These are phyloP conservation scores for Wickerhamiella bombiphila DNA, from an alignment of 805 yeast genomes.

Conservation along the genomic window DNA sequence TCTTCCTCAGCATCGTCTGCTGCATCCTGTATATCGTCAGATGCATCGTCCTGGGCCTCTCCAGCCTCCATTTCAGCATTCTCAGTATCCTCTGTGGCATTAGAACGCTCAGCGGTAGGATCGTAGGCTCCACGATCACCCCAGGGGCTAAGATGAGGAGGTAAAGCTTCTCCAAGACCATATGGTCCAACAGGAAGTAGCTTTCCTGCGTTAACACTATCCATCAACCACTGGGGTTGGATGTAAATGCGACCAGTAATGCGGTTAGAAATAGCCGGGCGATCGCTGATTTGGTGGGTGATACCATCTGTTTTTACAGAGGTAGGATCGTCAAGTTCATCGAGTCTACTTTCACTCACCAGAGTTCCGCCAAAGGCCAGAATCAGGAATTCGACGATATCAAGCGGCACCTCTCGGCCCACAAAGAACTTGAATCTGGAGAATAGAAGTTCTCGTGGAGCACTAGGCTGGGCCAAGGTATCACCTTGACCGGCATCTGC, in stretches of 20 bases:
- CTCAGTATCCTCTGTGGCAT: slow-evolving; percentile 38
- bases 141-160: slow-evolving; percentile 98
- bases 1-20: slow-evolving; percentile 17
- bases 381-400: slow-evolving; percentile 74
- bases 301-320: slow-evolving; percentile 46
- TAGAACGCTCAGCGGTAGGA: slow-evolving; percentile 33
- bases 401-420: slow-evolving; percentile 93
- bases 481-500: slow-evolving; percentile 41
- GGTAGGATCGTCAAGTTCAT: slow-evolving; percentile 39
- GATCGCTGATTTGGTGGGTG: slow-evolving; percentile 89
- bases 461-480: slow-evolving; percentile 47
- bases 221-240: slow-evolving; percentile 98
- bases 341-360: slow-evolving; percentile 75
- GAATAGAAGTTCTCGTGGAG: slow-evolving; percentile 32
- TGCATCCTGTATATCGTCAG: slow-evolving; percentile 34
- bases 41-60: slow-evolving; percentile 36
- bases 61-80: slow-evolving; percentile 39
- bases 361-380: slow-evolving; percentile 76
- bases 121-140: slow-evolving; percentile 87
- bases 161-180: slow-evolving; percentile 88
- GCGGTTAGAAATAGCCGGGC: slow-evolving; percentile 65
- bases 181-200: slow-evolving; percentile 66
- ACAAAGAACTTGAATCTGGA: slow-evolving; percentile 65
- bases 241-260: slow-evolving; percentile 85
- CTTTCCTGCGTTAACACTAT: slow-evolving; percentile 63